Conservation (phyloP, 2,329 filamentous ascomycete species). For the Exophiala oligosperma region DNA sequence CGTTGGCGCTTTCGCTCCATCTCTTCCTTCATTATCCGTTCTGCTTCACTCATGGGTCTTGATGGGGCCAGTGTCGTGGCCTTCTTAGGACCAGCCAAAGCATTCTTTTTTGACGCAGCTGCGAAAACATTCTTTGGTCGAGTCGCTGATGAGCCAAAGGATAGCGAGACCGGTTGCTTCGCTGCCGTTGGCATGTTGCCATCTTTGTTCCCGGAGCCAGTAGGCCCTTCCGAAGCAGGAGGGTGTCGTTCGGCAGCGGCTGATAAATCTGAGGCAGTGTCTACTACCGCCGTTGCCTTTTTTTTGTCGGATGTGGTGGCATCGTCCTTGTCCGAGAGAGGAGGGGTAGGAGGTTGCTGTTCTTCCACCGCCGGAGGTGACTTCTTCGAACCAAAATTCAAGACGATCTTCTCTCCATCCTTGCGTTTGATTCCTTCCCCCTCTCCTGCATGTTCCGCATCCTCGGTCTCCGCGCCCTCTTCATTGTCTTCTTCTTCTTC, state of each 20-base stretch:
- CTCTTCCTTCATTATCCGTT: conserved; percentile 86
- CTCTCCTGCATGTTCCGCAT: conserved; percentile 27
- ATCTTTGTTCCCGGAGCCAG: not conserved
- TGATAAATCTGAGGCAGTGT: conserved; percentile 32
- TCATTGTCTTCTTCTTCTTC: conserved; percentile 44
- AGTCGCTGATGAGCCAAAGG: conserved; percentile 54
- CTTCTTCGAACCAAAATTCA: conserved; percentile 60
- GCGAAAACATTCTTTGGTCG: conserved; percentile 78
- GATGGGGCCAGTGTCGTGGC: conserved; percentile 61
- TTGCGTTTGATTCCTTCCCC: conserved; percentile 51
- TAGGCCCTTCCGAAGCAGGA: not conserved
- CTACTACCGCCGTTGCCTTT: conserved; percentile 15
- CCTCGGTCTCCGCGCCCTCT: conserved; percentile 37
- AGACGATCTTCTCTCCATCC: conserved; percentile 73
- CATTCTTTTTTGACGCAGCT: conserved; percentile 63
- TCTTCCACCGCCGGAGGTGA: conserved; percentile 20
- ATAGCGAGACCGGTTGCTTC: conserved; percentile 58
- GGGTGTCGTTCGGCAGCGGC: not conserved
- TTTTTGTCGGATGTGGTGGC: conserved; percentile 15
- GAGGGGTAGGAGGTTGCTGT: conserved; percentile 30
- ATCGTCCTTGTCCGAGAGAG: conserved; percentile 22
- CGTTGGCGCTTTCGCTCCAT: conserved; percentile 66
- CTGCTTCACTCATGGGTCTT: conserved; percentile 80
- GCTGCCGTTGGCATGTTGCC: conserved; percentile 4
- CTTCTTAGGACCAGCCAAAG: conserved; percentile 66